Base-by-base conservation (phyloP, 31 red algal species). In the Porphyra umbilicalis region DNA sequence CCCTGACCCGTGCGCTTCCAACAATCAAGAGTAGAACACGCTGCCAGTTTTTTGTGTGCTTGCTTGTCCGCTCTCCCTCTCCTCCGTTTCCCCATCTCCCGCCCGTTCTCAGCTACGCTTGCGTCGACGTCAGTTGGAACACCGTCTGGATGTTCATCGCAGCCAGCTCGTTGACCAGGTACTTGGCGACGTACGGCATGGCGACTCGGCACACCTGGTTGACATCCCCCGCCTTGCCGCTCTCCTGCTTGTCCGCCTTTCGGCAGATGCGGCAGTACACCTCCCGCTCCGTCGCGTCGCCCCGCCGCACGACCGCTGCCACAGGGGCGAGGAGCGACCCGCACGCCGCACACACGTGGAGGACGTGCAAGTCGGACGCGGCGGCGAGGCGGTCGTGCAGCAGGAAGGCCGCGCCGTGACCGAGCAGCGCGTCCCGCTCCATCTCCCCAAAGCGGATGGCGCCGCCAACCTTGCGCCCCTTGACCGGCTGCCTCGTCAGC, bases 391-490 rank as follows among this genome's bases (percentile, higher is more conserved):
- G 90, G 79, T 98, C 95, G 39, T 91, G 83, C 75, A 98, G 77
- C 31, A 94, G 67, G 71, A 91, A 92, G 15, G 95, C 91, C 67
- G 95, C 89, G 31, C 95, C 95, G 81, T 94, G 86, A 35, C 88
- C 95, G 15, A 98, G 46, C 25, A 95, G 35, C 75, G 89, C 92
- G 80, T 98, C 95, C 33, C 95, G 84, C 79, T 98, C 95, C 95
- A 98, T 98, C 80, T 98, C 95, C 25, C 95, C 95, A 78, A 98
- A 91, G n/a, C 95, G 95, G 85, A 98, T 94, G 68, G 92, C 95
- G 16, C 95, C 95, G 10, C 93, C 95, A 15, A 84, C 74, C 39
- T 89, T 92, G 67, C 95, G 85, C 1, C 95, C 95, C 76, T 90
- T 84, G 30, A 95, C 86, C 30, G 95, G 95, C 78, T 98, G 95